phyloP scores from a whole-genome alignment of 306 rosid genomes.

The Urtica urens region DNA sequence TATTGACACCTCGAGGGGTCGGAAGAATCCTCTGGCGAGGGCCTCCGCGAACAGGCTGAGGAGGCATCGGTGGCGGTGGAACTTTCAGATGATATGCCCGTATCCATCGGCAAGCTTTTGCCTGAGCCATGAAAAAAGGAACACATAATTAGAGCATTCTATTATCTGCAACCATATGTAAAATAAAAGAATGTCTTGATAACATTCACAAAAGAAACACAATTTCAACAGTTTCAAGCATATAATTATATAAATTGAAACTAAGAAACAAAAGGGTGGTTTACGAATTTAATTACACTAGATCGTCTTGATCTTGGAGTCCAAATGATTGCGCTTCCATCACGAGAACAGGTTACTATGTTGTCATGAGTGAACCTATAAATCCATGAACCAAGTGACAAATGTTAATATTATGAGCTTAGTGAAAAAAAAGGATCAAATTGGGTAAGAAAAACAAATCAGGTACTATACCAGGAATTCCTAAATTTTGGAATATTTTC shows the following conservation, averaged over 20 bases:
- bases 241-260: too few relatives aligned
- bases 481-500: conserved; percentile 84
- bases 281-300: conserved; percentile 75
- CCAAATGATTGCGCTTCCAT: conserved; percentile 99
- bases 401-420: too few relatives aligned
- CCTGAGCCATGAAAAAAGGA: conserved; percentile 30
- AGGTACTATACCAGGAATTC: conserved; percentile 64
- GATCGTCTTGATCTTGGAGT: conserved; percentile 88
- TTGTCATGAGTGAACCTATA: conserved; percentile 92
- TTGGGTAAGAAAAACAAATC: background rate
- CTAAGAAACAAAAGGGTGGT: too few relatives aligned
- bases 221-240: too few relatives aligned
- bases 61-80: conserved; percentile 98
- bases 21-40: conserved; percentile 97
- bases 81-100: conserved; percentile 96
- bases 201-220: background rate
- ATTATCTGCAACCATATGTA: background rate
- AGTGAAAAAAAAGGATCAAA: background rate
- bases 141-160: conserved; percentile 11
- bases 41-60: conserved; percentile 90
- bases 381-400: background rate
- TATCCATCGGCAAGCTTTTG: conserved; percentile 90
- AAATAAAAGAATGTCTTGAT: background rate
- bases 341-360: conserved; percentile 98
- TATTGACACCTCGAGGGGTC: conserved; percentile 98